Percentiles rank a stretch among this genome's conserved stretches.
Conservation (phyloP, 2,329 filamentous ascomycete species). For the Hawksworthiomyces lignivorus region DNA sequence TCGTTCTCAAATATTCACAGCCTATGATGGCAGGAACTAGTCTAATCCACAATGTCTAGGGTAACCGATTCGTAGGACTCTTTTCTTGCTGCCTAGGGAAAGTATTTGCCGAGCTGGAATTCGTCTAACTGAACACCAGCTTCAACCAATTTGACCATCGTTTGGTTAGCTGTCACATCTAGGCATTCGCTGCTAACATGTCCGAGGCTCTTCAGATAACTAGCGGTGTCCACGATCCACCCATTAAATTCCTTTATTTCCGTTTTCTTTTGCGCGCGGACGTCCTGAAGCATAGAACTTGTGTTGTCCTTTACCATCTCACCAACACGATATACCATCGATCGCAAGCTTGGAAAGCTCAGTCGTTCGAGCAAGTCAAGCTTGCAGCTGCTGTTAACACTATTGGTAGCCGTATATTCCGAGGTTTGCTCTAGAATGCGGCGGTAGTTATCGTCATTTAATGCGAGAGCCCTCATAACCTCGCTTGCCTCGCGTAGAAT, state of each 20-base stretch:
- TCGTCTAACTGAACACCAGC: too few species aligned
- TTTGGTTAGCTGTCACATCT: slow-evolving; percentile 16
- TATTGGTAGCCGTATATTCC: background rate
- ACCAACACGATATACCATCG: slow-evolving; percentile 40
- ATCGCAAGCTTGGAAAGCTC: slow-evolving; percentile 31
- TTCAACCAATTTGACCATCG: slow-evolving; percentile 19
- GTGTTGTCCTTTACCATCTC: slow-evolving; percentile 44
- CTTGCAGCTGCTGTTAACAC: too few species aligned
- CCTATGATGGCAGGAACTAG: too few species aligned
- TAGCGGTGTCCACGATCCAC: slow-evolving; percentile 20
- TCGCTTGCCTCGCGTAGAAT: slow-evolving; percentile 67
- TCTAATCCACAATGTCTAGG: too few species aligned
- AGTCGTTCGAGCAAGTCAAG: slow-evolving; percentile 30
- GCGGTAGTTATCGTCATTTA: slow-evolving; percentile 40
- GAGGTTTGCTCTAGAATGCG: slow-evolving; percentile 27
- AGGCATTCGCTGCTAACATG: background rate
- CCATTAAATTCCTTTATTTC: slow-evolving; percentile 55
- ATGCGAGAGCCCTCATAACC: slow-evolving; percentile 62
- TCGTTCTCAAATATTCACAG: too few species aligned
- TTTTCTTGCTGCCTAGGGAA: too few species aligned
- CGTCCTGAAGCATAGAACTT: slow-evolving; percentile 57
- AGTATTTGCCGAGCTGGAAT: slow-evolving; percentile 15
- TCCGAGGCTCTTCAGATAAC: slow-evolving; percentile 11
- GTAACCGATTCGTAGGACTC: too few species aligned
- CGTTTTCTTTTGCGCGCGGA: slow-evolving; percentile 40